These are phyloP conservation scores for Opeltia flavorubescens DNA, from an alignment of 495 filamentous ascomycete species.

Conservation along the genomic window DNA sequence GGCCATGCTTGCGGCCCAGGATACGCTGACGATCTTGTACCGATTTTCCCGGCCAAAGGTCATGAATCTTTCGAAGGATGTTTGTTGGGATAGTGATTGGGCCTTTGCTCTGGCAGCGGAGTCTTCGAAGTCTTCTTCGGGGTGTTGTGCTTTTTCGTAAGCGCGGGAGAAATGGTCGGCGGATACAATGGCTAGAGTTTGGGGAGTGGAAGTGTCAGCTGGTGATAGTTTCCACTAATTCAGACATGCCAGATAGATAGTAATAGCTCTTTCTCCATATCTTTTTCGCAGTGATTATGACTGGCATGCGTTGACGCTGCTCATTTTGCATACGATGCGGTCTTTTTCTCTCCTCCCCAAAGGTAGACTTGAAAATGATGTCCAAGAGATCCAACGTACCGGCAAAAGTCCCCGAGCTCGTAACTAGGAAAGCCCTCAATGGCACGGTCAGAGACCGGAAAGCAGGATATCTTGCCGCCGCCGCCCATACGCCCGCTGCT, in stretches of 20 bases:
- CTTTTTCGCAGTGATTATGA: not conserved
- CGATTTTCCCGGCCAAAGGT: conserved; percentile 63
- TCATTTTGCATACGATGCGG: not conserved
- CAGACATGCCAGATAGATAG: too few relatives aligned
- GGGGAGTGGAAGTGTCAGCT: not conserved
- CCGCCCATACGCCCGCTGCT: conserved; percentile 45
- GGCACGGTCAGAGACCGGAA: conserved; percentile 73
- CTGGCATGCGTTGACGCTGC: too few relatives aligned
- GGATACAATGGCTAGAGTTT: conserved; percentile 46
- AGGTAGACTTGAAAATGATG: not conserved
- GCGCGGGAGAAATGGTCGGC: conserved; percentile 66
- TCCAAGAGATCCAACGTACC: conserved; percentile 24
- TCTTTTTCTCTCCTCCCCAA: not conserved
- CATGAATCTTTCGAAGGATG: conserved; percentile 37
- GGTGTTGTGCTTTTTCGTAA: conserved; percentile 59
- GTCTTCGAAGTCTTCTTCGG: conserved; percentile 53
- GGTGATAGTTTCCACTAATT: not conserved
- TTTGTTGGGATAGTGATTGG: conserved; percentile 33
- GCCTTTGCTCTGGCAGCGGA: conserved; percentile 37
- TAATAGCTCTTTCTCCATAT: not conserved
- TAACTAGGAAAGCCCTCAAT: conserved; percentile 82
- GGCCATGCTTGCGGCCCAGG: conserved; percentile 76
- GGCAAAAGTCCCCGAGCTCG: conserved; percentile 66
- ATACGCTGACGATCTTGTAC: conserved; percentile 74
- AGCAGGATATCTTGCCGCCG: conserved; percentile 48